Evolutionary conservation across 208 protist species (phyloP).

Genomic region (Wallacemonas rigidus): DNA sequence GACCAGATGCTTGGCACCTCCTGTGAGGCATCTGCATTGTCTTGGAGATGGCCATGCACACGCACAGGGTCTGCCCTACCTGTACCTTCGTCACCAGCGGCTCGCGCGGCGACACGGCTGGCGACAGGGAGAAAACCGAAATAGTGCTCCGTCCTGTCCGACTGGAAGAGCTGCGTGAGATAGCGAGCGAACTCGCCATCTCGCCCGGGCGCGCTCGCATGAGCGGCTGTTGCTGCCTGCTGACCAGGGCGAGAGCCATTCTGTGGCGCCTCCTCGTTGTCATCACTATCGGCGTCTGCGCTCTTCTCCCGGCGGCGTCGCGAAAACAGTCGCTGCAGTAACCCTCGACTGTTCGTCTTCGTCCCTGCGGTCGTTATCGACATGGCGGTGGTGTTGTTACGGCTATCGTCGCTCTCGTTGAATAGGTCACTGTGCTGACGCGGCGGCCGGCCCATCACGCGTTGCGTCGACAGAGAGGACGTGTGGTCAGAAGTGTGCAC

Average conservation of each 20-base stretch:
- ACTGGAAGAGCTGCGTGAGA: not conserved
- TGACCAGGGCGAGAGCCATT: too few species aligned
- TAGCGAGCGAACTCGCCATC: not conserved
- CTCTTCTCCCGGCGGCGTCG: not conserved
- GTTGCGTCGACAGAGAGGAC: too few species aligned
- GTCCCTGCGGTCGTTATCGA: not conserved
- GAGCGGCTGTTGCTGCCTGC: not conserved
- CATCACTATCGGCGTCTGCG: too few species aligned
- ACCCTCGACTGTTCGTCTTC: not conserved
- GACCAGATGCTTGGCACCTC: not conserved
- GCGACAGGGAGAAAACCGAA: conserved; percentile 30
- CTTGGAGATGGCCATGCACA: not conserved
- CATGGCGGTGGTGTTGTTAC: not conserved
- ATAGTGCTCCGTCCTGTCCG: conserved; percentile 21
- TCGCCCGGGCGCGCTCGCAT: not conserved
- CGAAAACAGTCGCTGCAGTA: not conserved
- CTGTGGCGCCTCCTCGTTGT: too few species aligned
- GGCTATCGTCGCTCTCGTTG: not conserved
- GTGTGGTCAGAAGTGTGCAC: not conserved
- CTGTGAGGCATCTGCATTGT: conserved; percentile 10
- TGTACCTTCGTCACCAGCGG: not conserved
- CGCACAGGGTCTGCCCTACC: too few species aligned
- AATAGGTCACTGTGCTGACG: too few species aligned
- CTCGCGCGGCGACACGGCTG: conserved; percentile 8
- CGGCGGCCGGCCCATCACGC: too few species aligned